phyloP scores from a whole-genome alignment of 2,329 filamentous ascomycete genomes.

The Fusarium papillatum region DNA sequence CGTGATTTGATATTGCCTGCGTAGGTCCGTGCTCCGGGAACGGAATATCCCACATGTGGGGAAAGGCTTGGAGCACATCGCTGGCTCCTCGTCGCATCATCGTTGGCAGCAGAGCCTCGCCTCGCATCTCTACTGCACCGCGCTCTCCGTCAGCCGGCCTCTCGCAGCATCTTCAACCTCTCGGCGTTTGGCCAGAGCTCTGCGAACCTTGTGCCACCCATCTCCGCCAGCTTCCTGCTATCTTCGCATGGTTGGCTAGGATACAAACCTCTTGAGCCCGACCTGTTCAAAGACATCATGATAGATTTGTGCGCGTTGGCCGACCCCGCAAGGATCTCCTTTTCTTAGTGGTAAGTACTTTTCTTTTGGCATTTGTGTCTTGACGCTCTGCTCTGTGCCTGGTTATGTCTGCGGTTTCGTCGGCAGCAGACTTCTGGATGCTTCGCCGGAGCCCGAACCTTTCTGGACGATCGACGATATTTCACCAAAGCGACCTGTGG shows the following conservation, averaged over 20 bases:
- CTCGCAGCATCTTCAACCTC: conserved; percentile 23
- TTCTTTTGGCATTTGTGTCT: conserved; percentile 16
- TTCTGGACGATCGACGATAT: background rate
- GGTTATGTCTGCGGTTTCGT: background rate
- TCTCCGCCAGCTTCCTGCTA: conserved; percentile 29
- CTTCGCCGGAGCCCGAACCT: background rate
- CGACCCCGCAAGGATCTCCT: conserved; percentile 48
- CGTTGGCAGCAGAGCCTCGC: conserved; percentile 42
- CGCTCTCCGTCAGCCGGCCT: conserved; percentile 24
- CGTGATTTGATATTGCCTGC: conserved; percentile 18
- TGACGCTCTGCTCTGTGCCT: conserved; percentile 10
- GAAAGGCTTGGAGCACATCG: conserved; percentile 41
- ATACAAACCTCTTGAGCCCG: conserved; percentile 39
- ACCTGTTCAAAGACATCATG: conserved; percentile 54
- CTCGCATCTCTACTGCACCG: conserved; percentile 37
- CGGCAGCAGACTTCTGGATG: background rate
- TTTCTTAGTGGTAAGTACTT: conserved; percentile 57
- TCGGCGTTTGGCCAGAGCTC: conserved; percentile 23
- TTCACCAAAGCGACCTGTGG: background rate
- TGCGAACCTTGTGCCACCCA: conserved; percentile 4
- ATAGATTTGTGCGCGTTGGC: conserved; percentile 54
- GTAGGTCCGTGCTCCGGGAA: conserved; percentile 24
- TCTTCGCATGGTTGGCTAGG: conserved; percentile 41
- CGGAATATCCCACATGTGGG: conserved; percentile 41
- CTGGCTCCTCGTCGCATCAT: conserved; percentile 47